These are phyloP conservation scores for Trifolium pratense DNA, from an alignment of 306 rosid species.

Conservation along the genomic window DNA sequence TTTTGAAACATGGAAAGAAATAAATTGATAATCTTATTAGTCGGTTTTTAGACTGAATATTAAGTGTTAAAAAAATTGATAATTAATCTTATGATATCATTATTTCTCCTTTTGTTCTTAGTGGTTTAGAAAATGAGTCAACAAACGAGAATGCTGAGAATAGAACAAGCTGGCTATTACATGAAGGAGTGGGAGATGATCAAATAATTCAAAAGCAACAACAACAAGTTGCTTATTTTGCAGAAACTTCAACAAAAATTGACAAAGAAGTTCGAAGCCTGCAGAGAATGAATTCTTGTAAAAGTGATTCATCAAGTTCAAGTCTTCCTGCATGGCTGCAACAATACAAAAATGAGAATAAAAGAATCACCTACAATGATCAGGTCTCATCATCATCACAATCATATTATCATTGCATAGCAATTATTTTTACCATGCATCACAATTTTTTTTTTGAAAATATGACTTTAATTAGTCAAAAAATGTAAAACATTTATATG, in stretches of 20 bases:
- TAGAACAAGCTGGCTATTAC: conserved; percentile 54
- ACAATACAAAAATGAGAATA: conserved; percentile 78
- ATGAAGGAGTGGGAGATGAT: conserved; percentile 47
- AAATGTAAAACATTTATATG: too few relatives aligned
- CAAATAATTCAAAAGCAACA: conserved; percentile 39
- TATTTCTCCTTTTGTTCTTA: conserved; percentile 41
- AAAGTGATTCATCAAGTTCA: conserved; percentile 67
- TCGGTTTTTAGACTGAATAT: too few relatives aligned
- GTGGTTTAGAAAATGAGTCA: conserved; percentile 65
- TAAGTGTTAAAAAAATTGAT: too few relatives aligned
- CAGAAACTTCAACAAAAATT: conserved; percentile 60
- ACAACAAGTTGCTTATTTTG: conserved; percentile 46
- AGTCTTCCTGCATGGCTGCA: conserved; percentile 99
- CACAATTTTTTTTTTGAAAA: too few relatives aligned
- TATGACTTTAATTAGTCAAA: background rate
- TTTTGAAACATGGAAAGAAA: background rate
- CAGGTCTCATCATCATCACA: conserved; percentile 58
- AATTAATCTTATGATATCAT: conserved; percentile 20
- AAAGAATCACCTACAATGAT: conserved; percentile 49
- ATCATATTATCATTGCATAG: conserved; percentile 5
- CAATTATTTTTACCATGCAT: conserved; percentile 7
- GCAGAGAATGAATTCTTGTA: conserved; percentile 50
- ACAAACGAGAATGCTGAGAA: conserved; percentile 57
- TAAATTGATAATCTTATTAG: conserved; percentile 27
- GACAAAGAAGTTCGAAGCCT: conserved; percentile 69